Evolutionary conservation across 2,329 filamentous ascomycete species (phyloP).

Genomic region (Aureobasidium namibiae): DNA sequence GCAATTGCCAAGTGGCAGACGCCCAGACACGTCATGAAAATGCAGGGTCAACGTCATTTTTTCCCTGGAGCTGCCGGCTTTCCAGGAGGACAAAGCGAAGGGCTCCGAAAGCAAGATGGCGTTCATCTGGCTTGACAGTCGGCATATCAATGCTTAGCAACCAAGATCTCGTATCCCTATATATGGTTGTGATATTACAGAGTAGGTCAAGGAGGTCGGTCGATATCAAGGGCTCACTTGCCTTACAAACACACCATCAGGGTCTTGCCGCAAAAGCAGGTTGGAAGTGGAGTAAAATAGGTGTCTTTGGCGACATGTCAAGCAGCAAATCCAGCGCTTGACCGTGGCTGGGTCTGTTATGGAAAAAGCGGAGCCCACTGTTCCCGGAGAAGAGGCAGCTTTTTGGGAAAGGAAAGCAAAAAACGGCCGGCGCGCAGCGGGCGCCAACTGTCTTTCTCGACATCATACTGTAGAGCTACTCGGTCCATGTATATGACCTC

Average conservation of each 20-base stretch:
- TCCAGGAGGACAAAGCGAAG: conserved; percentile 10
- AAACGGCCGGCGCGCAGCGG: conserved; percentile 11
- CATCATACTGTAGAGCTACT: conserved; percentile 10
- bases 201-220: background rate
- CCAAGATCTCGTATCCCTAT: background rate
- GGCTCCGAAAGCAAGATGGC: background rate
- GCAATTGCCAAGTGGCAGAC: background rate
- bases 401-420: conserved; percentile 3
- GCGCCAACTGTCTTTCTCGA: conserved; percentile 10
- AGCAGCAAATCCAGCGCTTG: too few species aligned
- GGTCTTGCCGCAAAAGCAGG: background rate
- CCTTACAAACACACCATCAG: background rate
- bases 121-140: background rate
- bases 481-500: conserved; percentile 9
- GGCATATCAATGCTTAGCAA: background rate
- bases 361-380: conserved; percentile 8
- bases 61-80: background rate
- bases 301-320: background rate
- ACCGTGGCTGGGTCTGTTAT: background rate
- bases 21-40: conserved; percentile 1
- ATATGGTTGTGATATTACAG: background rate
- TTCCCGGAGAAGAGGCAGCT: conserved; percentile 8
- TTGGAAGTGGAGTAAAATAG: conserved; percentile 5
- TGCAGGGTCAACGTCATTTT: conserved; percentile 6
- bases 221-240: background rate